These are phyloP conservation scores for Adansonia grandidieri DNA, from an alignment of 441 rosid genomes.

Conservation along the genomic window DNA sequence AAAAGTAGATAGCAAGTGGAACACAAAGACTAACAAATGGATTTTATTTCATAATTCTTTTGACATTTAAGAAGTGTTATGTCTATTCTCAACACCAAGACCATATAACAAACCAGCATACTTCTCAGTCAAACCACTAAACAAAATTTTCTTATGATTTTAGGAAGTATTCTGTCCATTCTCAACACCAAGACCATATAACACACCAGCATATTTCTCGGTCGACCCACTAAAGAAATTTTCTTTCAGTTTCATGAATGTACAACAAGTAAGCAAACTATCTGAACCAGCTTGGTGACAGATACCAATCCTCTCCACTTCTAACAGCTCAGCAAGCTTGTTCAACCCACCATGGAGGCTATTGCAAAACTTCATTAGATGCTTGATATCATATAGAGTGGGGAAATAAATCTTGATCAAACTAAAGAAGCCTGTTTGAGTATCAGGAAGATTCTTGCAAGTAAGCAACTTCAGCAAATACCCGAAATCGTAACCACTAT, in stretches of 20 bases:
- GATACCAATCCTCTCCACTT: constrained; percentile 59
- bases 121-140: constrained; percentile 49
- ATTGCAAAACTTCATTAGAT: constrained; percentile 65
- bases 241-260: constrained; percentile 66
- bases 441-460: constrained; percentile 55
- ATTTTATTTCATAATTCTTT: constrained; percentile 20
- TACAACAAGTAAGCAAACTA: constrained; percentile 70
- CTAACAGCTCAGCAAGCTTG: constrained; percentile 57
- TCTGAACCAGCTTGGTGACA: constrained; percentile 89
- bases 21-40: constrained; percentile 3
- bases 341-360: constrained; percentile 71
- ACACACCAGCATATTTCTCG: constrained; percentile 60
- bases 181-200: constrained; percentile 62
- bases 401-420: constrained; percentile 60
- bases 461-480: constrained; percentile 64
- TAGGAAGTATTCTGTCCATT: constrained; percentile 30
- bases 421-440: constrained; percentile 51
- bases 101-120: constrained; percentile 73
- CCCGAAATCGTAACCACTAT: constrained; percentile 71
- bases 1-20: neutral
- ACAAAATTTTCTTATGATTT: constrained; percentile 45
- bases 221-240: constrained; percentile 51
- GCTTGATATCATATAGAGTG: constrained; percentile 62
- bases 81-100: constrained; percentile 44
- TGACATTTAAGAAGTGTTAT: constrained; percentile 15